A percentile compares a stretch with the other conserved stretches of the same genome.
phyloP scores from a whole-genome alignment of 805 yeast species.

The Saccharomycopsis sp. region DNA sequence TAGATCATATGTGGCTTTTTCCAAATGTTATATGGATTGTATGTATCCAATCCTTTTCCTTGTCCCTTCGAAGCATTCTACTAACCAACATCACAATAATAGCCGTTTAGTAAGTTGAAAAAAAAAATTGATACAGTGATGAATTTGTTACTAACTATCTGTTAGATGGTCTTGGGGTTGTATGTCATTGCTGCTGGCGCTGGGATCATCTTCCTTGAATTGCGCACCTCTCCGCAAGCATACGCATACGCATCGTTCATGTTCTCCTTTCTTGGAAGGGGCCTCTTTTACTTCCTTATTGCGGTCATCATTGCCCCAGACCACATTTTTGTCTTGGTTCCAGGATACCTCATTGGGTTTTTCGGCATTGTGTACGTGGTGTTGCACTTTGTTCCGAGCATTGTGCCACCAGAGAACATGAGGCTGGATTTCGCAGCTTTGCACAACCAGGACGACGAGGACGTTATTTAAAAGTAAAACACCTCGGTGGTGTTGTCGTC shows the following conservation, averaged over 20 bases:
- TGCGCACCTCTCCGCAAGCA: conserved; percentile 46
- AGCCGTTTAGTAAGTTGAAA: too few species aligned
- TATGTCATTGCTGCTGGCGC: conserved; percentile 48
- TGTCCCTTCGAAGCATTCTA: too few species aligned
- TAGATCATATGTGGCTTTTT: conserved; percentile 24
- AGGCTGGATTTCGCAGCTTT: conserved; percentile 40
- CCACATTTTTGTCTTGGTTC: conserved; percentile 45
- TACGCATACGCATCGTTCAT: conserved; percentile 57
- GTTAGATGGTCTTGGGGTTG: conserved; percentile 46
- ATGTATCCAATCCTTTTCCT: conserved; percentile 26
- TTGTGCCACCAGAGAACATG: conserved; percentile 79
- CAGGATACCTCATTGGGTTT: conserved; percentile 49
- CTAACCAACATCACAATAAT: too few species aligned
- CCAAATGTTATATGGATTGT: conserved; percentile 32
- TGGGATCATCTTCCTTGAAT: conserved; percentile 40
- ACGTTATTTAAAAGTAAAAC: conserved; percentile 9
- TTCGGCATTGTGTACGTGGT: conserved; percentile 52
- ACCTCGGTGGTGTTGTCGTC: too few species aligned
- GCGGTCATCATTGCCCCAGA: conserved; percentile 43
- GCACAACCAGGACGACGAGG: conserved; percentile 29
- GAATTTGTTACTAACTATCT: conserved; percentile 25
- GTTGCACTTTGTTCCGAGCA: conserved; percentile 64
- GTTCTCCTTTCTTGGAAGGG: conserved; percentile 54
- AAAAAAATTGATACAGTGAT: conserved; percentile 26
- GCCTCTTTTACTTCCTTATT: conserved; percentile 49